A percentile compares a stretch with the other conserved stretches of the same genome.
These are phyloP conservation scores for Pleurotus cornucopiae DNA, from an alignment of 768 basidiomycete genomes.

Conservation along the genomic window DNA sequence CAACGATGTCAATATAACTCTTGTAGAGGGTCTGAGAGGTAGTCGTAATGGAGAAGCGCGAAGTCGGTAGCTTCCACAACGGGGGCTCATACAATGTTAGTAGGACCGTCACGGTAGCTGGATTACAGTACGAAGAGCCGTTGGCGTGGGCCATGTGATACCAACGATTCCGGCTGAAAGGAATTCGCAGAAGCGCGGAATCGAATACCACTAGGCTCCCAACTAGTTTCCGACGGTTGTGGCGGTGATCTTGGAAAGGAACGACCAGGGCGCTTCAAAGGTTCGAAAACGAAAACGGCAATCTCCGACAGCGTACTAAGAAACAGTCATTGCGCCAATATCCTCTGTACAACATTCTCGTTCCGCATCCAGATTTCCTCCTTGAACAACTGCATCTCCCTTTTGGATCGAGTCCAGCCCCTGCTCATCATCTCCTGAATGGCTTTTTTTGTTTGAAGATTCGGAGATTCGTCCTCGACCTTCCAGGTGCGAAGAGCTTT, in stretches of 20 bases:
- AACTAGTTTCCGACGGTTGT: too few species aligned
- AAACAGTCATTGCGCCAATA: conserved; percentile 20
- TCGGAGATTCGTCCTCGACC: background rate
- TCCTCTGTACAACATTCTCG: conserved; percentile 22
- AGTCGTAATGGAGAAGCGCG: too few species aligned
- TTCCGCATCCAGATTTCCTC: conserved; percentile 26
- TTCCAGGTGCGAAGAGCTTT: conserved; percentile 30
- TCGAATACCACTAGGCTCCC: too few species aligned
- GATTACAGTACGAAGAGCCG: too few species aligned
- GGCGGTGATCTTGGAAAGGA: background rate
- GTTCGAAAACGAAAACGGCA: background rate
- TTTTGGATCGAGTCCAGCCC: conserved; percentile 25
- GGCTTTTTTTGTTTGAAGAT: conserved; percentile 11
- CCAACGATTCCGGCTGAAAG: too few species aligned
- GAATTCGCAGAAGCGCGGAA: too few species aligned
- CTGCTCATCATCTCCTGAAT: conserved; percentile 23
- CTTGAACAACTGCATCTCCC: conserved; percentile 24
- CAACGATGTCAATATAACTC: too few species aligned
- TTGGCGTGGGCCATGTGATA: too few species aligned
- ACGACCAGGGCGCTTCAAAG: background rate
- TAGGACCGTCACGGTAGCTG: too few species aligned
- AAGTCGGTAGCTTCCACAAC: too few species aligned
- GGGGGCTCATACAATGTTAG: too few species aligned
- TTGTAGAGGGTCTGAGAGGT: too few species aligned
- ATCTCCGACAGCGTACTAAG: background rate